Evolutionary conservation across 176 grass and related monocot species (phyloP).

Genomic region (Cocos nucifera): DNA sequence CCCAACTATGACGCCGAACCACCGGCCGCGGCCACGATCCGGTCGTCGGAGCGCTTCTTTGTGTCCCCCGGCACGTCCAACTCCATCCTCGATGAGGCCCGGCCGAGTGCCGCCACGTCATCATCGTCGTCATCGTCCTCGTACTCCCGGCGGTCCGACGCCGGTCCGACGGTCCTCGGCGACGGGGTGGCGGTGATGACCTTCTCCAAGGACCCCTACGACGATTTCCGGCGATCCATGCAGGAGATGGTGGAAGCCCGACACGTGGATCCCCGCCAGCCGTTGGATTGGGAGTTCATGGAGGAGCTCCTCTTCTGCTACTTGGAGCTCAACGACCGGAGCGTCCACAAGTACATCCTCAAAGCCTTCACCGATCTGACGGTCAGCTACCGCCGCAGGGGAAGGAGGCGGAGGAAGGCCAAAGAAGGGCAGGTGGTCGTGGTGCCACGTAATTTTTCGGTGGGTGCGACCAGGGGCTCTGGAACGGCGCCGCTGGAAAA

Average conservation of each 20-base stretch:
- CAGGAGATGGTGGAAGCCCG: slow-evolving; percentile 44
- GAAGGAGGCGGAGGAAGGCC: neutral
- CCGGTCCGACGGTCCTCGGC: neutral
- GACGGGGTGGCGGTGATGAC: slow-evolving; percentile 29
- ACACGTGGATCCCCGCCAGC: slow-evolving; percentile 12
- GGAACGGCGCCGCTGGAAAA: no score
- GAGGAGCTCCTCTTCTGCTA: slow-evolving; percentile 71
- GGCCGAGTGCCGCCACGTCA: neutral
- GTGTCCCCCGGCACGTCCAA: slow-evolving; percentile 16
- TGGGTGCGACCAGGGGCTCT: no score
- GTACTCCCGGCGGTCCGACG: neutral
- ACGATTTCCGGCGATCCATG: slow-evolving; percentile 61
- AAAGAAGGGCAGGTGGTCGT: no score
- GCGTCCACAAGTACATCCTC: slow-evolving; percentile 64
- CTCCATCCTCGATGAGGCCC: neutral
- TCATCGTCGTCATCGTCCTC: neutral
- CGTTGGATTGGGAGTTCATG: slow-evolving; percentile 87
- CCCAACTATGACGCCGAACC: slow-evolving; percentile 2
- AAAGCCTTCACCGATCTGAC: slow-evolving; percentile 50
- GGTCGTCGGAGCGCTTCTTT: slow-evolving; percentile 20
- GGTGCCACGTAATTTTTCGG: no score
- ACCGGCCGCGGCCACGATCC: neutral
- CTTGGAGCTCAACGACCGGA: slow-evolving; percentile 67
- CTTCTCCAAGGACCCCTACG: slow-evolving; percentile 57
- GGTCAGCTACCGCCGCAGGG: slow-evolving; percentile 17